Percentiles rank a stretch among this genome's conserved stretches.
Evolutionary conservation across 2,329 filamentous ascomycete species (phyloP).

Genomic region (Endoconidiophora polonica): DNA sequence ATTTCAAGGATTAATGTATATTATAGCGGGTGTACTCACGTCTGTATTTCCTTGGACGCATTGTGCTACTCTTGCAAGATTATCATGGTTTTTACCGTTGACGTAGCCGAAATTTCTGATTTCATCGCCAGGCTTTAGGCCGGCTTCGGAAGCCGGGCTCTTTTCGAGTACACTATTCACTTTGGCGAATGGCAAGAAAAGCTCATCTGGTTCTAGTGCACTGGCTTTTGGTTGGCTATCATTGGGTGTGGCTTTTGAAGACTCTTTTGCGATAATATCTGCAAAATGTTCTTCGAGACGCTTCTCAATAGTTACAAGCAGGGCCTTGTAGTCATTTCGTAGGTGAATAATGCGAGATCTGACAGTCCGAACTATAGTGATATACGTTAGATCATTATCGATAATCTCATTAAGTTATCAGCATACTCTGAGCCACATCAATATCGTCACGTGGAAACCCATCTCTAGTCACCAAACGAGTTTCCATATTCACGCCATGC

Average conservation of each 20-base stretch:
- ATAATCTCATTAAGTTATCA: not conserved
- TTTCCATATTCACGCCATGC: constrained; percentile 91
- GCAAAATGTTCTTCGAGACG: constrained; percentile 84
- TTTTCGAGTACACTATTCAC: constrained; percentile 66
- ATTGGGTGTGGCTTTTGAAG: not conserved
- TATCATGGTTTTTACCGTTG: constrained; percentile 71
- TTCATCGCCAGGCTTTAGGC: constrained; percentile 62
- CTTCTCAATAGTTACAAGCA: constrained; percentile 72
- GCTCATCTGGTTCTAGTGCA: constrained; percentile 1
- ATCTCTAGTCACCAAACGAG: constrained; percentile 68
- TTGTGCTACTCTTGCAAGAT: constrained; percentile 71
- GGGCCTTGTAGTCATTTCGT: constrained; percentile 80
- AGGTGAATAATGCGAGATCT: constrained; percentile 75
- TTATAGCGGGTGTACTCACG: constrained; percentile 36
- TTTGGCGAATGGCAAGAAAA: constrained; percentile 57
- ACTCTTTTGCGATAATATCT: not conserved
- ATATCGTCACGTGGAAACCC: constrained; percentile 88
- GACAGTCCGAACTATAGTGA: constrained; percentile 67
- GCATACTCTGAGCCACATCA: constrained; percentile 79
- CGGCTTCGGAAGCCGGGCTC: constrained; percentile 71
- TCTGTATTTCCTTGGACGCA: constrained; percentile 80
- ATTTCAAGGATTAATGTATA: not conserved
- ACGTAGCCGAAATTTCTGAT: constrained; percentile 76
- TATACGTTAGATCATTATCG: constrained; percentile 13
- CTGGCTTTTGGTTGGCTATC: not conserved